Evolutionary conservation across 1,139 yeast species (phyloP).

Genomic region (Lodderomyces jiufengensis): DNA sequence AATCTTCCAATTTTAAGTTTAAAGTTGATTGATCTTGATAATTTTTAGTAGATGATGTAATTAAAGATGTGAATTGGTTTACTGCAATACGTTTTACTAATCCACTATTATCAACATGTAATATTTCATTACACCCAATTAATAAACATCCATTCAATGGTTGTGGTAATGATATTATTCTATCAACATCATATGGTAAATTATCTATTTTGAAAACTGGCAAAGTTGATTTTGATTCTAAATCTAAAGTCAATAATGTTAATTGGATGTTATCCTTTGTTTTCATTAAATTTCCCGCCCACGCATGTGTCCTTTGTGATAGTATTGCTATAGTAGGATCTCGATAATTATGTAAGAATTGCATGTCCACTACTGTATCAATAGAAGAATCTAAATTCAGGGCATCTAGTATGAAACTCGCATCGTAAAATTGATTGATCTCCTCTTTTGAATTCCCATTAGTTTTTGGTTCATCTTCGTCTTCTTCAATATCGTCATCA

Average conservation of each 20-base stretch:
- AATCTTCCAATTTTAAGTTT: conserved; percentile 56
- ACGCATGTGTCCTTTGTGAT: conserved; percentile 59
- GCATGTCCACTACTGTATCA: conserved; percentile 60
- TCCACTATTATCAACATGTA: conserved; percentile 84
- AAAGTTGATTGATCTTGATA: conserved; percentile 52
- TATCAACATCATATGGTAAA: conserved; percentile 73
- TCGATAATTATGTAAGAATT: conserved; percentile 65
- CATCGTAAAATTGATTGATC: conserved; percentile 18
- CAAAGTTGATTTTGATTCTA: conserved; percentile 60
- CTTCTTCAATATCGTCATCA: conserved; percentile 19
- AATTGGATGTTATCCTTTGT: conserved; percentile 62
- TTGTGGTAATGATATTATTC: conserved; percentile 56
- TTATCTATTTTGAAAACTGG: conserved; percentile 60
- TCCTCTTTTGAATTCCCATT: conserved; percentile 5
- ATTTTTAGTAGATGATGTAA: conserved; percentile 47
- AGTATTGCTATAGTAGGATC: conserved; percentile 80
- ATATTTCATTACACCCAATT: conserved; percentile 71
- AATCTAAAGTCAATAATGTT: conserved; percentile 63
- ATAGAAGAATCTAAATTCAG: conserved; percentile 55
- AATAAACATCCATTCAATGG: conserved; percentile 74
- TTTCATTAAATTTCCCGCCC: conserved; percentile 71
- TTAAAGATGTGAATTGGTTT: conserved; percentile 51
- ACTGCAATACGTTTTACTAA: conserved; percentile 64
- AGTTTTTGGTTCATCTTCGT: conserved; percentile 9
- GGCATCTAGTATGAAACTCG: conserved; percentile 58